Evolutionary conservation across 257 asterid species (phyloP).

Genomic region (Salvia miltiorrhiza): DNA sequence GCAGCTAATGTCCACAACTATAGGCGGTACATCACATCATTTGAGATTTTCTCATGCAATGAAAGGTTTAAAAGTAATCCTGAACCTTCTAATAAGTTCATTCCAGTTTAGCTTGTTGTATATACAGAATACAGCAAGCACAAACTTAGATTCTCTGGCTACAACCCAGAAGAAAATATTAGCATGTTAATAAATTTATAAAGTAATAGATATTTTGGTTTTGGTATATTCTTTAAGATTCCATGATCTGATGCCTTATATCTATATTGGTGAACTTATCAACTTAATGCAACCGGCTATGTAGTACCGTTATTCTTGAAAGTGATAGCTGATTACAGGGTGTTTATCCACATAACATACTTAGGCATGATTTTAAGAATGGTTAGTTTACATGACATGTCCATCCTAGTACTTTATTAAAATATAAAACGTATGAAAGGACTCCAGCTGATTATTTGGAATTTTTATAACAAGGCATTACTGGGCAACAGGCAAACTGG

Average conservation of each 20-base stretch:
- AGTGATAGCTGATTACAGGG: neutral
- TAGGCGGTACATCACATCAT: slow-evolving; percentile 53
- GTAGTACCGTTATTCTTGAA: neutral
- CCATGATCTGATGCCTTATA: too few relatives aligned
- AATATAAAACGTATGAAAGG: neutral
- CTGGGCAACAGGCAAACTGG: neutral
- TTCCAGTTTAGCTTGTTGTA: neutral
- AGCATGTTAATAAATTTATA: neutral
- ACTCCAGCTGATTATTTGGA: neutral
- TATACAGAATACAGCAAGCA: neutral
- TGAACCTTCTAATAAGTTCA: slow-evolving; percentile 2
- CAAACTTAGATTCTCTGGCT: neutral
- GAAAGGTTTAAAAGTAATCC: slow-evolving; percentile 56
- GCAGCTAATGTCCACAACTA: slow-evolving; percentile 88
- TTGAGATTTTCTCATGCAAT: slow-evolving; percentile 58
- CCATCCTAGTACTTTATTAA: neutral
- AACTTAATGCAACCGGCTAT: neutral
- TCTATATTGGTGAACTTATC: too few relatives aligned
- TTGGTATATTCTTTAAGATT: slow-evolving; percentile 10
- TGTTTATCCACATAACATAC: neutral
- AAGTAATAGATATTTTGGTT: neutral
- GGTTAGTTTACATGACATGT: neutral
- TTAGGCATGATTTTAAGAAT: neutral
- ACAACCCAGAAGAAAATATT: neutral
- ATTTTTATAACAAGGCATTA: neutral